phyloP scores from a whole-genome alignment of 1,284 basidiomycete genomes.

The Macrocybe sp. region DNA sequence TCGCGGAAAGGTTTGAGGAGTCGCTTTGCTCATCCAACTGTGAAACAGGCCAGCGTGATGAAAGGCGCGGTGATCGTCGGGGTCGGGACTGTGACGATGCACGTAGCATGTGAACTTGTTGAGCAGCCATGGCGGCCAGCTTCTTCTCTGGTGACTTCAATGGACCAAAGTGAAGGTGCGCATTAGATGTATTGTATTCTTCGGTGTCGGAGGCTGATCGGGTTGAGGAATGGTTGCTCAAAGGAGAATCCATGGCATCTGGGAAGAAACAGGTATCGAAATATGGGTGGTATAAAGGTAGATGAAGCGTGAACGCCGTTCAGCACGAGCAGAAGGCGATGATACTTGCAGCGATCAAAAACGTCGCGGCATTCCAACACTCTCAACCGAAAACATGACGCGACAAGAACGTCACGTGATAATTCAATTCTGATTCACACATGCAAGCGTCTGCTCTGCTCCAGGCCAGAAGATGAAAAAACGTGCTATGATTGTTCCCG shows the following conservation, averaged over 20 bases:
- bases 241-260: slow-evolving; percentile 16
- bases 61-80: slow-evolving; percentile 50
- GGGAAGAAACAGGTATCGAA: background rate
- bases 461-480: no score
- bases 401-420: no score
- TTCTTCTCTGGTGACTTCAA: slow-evolving; percentile 52
- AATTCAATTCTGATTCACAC: no score
- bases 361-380: no score
- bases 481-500: no score
- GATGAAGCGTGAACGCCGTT: no score
- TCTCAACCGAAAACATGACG: no score
- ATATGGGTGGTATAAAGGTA: no score
- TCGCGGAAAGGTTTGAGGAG: no score
- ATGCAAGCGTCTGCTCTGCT: no score
- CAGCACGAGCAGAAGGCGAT: no score
- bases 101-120: slow-evolving; percentile 9
- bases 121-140: slow-evolving; percentile 28
- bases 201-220: slow-evolving; percentile 30
- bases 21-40: background rate
- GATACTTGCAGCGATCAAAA: no score
- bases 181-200: slow-evolving; percentile 30
- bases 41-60: slow-evolving; percentile 29
- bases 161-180: slow-evolving; percentile 48
- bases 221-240: slow-evolving; percentile 15
- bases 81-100: slow-evolving; percentile 25